Conservation (phyloP, 2,329 filamentous ascomycete species). For the Biscogniauxia mediterranea region DNA sequence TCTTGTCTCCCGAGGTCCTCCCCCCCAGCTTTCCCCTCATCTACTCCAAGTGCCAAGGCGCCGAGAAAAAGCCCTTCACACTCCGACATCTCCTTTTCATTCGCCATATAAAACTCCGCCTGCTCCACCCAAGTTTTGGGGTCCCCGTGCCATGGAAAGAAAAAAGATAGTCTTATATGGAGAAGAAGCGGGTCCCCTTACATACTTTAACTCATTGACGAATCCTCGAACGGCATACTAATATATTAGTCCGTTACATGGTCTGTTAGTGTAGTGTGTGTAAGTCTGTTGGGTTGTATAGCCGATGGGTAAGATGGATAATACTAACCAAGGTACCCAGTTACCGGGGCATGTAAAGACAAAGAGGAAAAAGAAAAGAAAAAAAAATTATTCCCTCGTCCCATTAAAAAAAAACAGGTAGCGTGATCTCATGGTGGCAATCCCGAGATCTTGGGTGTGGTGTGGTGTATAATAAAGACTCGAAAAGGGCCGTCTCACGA, state of each 20-base stretch:
- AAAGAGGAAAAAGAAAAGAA: background rate
- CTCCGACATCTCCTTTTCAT: constrained; percentile 9
- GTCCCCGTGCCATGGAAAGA: background rate
- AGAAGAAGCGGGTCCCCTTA: constrained; percentile 6
- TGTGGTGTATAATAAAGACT: background rate
- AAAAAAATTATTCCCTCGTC: background rate
- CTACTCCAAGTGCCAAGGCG: constrained; percentile 26
- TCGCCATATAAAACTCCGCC: constrained; percentile 3
- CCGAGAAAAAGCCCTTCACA: constrained; percentile 27
- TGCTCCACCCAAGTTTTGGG: constrained; percentile 11
- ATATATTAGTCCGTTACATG: background rate
- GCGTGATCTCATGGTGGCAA: background rate
- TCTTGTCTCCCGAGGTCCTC: background rate
- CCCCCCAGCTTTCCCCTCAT: constrained; percentile 1
- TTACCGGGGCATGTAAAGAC: background rate
- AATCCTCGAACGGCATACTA: background rate
- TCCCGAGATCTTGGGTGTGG: background rate
- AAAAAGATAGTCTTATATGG: constrained; percentile 9
- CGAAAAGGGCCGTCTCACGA: background rate
- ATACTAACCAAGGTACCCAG: too few species aligned
- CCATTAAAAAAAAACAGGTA: background rate
- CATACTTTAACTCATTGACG: background rate
- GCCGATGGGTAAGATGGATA: background rate
- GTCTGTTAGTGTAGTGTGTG: background rate
- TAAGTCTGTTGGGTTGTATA: background rate